A percentile compares a stretch with the other conserved stretches of the same genome.
These are phyloP conservation scores for Globisporangium rhizosaccharum DNA, from an alignment of 352 stramenopile species.

Conservation along the genomic window DNA sequence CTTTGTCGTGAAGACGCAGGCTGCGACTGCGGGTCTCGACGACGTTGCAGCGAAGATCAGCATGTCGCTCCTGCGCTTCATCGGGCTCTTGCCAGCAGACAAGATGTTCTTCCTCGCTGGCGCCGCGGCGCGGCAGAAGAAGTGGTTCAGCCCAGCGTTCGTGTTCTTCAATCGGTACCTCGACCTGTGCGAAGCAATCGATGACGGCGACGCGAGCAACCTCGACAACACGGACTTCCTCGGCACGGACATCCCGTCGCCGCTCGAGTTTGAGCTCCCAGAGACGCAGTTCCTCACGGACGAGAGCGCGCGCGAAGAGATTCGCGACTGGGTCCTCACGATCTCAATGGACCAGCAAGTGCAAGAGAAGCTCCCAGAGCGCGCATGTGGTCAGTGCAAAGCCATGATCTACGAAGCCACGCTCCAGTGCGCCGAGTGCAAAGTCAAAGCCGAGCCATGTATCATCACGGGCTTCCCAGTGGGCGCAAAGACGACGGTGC, in stretches of 20 bases:
- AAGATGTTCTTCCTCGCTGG: constrained; percentile 94
- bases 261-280: constrained; percentile 68
- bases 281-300: constrained; percentile 75
- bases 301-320: constrained; percentile 87
- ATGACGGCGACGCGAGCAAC: constrained; percentile 77
- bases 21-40: constrained; percentile 43
- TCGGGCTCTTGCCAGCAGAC: constrained; percentile 85
- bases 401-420: constrained; percentile 86
- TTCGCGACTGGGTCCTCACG: constrained; percentile 92
- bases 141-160: constrained; percentile 90
- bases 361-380: constrained; percentile 84
- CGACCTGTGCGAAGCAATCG: constrained; percentile 93
- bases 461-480: constrained; percentile 91
- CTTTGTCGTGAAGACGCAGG: constrained; percentile 70
- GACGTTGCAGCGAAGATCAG: constrained; percentile 74
- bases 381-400: constrained; percentile 64
- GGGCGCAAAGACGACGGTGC: constrained; percentile 77
- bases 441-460: constrained; percentile 72
- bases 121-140: constrained; percentile 67
- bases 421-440: constrained; percentile 74
- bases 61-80: constrained; percentile 89
- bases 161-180: constrained; percentile 95
- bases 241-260: constrained; percentile 88
- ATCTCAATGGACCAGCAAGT: constrained; percentile 95
- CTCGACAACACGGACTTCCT: constrained; percentile 94